Base-by-base conservation (phyloP, 2,329 filamentous ascomycete species). In the Chaetomium sp. region DNA sequence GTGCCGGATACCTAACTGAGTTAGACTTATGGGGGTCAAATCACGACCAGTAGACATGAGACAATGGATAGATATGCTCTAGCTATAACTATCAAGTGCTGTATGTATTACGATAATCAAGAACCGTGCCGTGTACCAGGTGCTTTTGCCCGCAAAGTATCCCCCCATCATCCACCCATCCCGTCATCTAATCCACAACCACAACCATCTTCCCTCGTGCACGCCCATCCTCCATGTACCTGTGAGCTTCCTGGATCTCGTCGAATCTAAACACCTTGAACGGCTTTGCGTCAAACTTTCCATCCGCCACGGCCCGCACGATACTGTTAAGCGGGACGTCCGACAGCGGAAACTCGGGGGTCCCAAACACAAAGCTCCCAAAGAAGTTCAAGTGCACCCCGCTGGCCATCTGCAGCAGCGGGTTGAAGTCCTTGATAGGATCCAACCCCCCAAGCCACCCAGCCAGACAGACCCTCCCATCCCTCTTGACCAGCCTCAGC, bases 311-410 rank as follows among this genome's bases (percentile, higher is more conserved):
- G 69, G 75, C 77, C 21, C 66, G 57, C 6, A 78, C 73, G 64
- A 80, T 79, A 4, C 75, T 72, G 47, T 74, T 73, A 35, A 81
- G 65, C 6, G 77, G 78, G n/a, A 80, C 73, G 23, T 70, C 71
- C 0, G 74, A 75, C 33, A 80, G 57, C 7, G 78, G 75, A 57
- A 79, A 80, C 19, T 74, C 77, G 0, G 67, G 65, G 2, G 60
- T 72, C 5, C 74, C 78, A 42, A 80, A 70, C 3, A 76, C 75
- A 58, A 75, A 76, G 64, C 78, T 80, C 6, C 76, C 74, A 68
- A 80, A 81, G 33, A 81, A 73, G 64, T 75, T 80, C 63, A 81
- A 79, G 64, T 81, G 78, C n/a, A 81, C 78, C 0, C 78, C 79
- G 25, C 74, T 73, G 19, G 75, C 73, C 79, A 81, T 81, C 70